phyloP scores from a whole-genome alignment of 495 filamentous ascomycete species.

The Neurospora sp. region DNA sequence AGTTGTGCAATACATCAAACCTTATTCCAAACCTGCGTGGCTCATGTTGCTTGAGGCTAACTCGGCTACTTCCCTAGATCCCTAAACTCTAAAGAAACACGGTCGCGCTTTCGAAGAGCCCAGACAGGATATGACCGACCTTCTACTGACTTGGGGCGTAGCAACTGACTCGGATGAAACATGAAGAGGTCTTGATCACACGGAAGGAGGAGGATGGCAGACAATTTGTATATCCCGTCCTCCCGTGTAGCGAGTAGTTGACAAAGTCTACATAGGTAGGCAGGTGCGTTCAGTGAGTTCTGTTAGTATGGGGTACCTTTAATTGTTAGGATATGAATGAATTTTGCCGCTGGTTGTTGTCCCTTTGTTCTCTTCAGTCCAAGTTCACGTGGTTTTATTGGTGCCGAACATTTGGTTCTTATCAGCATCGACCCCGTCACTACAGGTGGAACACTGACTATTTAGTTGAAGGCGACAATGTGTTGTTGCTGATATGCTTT shows the following conservation, averaged over 20 bases:
- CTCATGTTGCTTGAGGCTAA: not conserved
- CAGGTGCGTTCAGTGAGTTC: not conserved
- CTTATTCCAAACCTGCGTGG: not conserved
- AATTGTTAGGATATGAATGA: not conserved
- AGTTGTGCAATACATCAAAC: not conserved
- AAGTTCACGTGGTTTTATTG: not conserved
- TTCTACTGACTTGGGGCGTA: not conserved
- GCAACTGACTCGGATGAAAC: not conserved
- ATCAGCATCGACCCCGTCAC: not conserved
- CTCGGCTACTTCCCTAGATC: not conserved
- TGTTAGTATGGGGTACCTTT: not conserved
- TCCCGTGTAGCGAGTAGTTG: not conserved
- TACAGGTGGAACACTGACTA: not conserved
- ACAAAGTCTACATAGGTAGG: no score
- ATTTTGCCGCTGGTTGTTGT: not conserved
- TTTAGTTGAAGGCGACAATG: not conserved
- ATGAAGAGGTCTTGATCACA: not conserved
- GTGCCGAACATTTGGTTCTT: not conserved
- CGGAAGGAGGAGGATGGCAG: not conserved
- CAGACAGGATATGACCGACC: not conserved
- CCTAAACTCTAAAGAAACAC: not conserved
- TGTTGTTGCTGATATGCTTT: not conserved
- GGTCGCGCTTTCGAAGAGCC: not conserved
- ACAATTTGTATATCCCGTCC: not conserved
- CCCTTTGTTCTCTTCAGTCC: not conserved